Base-by-base conservation (phyloP, 1,284 basidiomycete species). In the Tilletia walkeri region DNA sequence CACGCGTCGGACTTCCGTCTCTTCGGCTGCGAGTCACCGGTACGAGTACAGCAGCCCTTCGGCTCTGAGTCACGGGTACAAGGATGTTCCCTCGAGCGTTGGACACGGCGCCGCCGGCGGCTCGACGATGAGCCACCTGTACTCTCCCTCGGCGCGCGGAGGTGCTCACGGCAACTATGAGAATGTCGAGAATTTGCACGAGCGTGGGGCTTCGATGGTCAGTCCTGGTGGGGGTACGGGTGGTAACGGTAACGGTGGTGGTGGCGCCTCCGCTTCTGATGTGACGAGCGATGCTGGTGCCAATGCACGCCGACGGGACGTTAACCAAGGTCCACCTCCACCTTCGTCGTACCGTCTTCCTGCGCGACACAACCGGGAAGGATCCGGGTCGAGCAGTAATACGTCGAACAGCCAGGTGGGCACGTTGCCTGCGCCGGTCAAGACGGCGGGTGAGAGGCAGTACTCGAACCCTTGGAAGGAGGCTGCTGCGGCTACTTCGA, bases 81-180 rank as follows among this genome's bases (percentile, higher is more conserved):
- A 70, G 45, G 74, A 74, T n/a, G 45, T 71, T 1, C 67, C 76
- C 6, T 76, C 75, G 10, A 77, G 75, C 59, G 54, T 77, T n/a
- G 76, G 78, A 12, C 77, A 79, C 61, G 71, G 69, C 38, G 70
- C 54, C 4, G 50, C 12, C 4, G 59, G 34, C 34, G 34, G 10
- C 36, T 63, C 59, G 10, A 18, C 34, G 16, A 16, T 39, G 12
- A 63, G 59, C 12, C 59, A 63, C 18, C 59, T 63, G 34, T 63
- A 63, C 59, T 63, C 59, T 1, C 59, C 59, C 12, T 59, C 56
- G 20, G 34, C 6, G 10, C 59, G 59, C 5, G 36, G 36, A 2
- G 59, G 59, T 14, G 36, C 30, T 2, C 16, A 38, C 6, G 59
- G 34, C 7, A 12, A 18, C 34, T 63, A 63, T 5, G 59, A 63